Percentiles rank a stretch among this genome's conserved stretches.
Conservation (phyloP, 768 basidiomycete species). For the Chalciporus pseudorubinellus region DNA sequence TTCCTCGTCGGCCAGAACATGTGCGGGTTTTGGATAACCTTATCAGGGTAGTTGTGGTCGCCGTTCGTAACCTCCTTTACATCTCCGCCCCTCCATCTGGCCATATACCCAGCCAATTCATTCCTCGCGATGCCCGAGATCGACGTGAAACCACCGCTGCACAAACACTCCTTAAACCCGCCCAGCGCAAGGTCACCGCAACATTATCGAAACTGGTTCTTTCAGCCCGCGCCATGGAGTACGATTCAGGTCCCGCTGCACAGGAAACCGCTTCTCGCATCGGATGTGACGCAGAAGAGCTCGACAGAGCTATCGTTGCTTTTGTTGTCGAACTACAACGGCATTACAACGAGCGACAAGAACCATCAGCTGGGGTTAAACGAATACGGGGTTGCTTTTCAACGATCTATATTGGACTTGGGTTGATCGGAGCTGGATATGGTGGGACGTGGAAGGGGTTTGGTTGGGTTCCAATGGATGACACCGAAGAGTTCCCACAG, state of each 20-base stretch:
- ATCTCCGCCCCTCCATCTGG: constrained; percentile 56
- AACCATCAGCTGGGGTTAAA: constrained; percentile 36
- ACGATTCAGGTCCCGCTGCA: constrained; percentile 64
- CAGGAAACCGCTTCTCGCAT: constrained; percentile 67
- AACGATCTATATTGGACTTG: constrained; percentile 64
- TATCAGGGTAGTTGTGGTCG: constrained; percentile 59
- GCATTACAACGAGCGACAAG: constrained; percentile 38
- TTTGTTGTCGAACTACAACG: constrained; percentile 73
- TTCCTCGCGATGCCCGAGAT: constrained; percentile 50
- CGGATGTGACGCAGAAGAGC: constrained; percentile 71
- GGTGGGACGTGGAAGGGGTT: constrained; percentile 83
- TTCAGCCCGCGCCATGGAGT: constrained; percentile 86
- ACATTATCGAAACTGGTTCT: constrained; percentile 88
- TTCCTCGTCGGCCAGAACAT: constrained; percentile 50
- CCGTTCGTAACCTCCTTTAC: constrained; percentile 79
- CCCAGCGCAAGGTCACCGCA: constrained; percentile 83
- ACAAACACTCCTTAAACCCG: constrained; percentile 68
- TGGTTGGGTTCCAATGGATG: constrained; percentile 67
- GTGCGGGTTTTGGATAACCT: constrained; percentile 59
- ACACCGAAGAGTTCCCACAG: constrained; percentile 45
- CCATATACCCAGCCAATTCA: constrained; percentile 56
- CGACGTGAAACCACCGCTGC: constrained; percentile 41
- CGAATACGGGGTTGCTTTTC: constrained; percentile 62
- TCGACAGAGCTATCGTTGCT: constrained; percentile 65
- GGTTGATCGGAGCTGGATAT: constrained; percentile 76